Percentiles rank a stretch among this genome's conserved stretches.
Conservation (phyloP, 176 grass and related monocot species). For the Eleusine indica region DNA sequence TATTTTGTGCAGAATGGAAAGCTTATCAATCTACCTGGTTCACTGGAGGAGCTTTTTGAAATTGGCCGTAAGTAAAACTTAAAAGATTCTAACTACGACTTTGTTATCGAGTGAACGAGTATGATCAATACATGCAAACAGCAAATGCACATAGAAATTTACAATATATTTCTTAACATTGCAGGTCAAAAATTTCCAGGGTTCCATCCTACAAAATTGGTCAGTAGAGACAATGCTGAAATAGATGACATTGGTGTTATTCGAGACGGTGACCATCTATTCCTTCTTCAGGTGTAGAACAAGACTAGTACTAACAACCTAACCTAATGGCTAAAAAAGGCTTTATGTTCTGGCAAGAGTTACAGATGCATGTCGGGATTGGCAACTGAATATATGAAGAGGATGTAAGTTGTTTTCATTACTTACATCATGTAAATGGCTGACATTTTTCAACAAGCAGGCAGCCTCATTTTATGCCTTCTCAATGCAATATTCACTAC, state of each 20-base stretch:
- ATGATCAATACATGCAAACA: not conserved
- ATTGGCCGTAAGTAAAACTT: conserved; percentile 70
- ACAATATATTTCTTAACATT: conserved; percentile 15
- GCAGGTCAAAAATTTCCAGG: conserved; percentile 78
- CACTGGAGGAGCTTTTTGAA: conserved; percentile 75
- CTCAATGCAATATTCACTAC: conserved; percentile 14
- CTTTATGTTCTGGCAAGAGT: conserved; percentile 7
- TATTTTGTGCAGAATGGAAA: conserved; percentile 60
- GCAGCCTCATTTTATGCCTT: not conserved
- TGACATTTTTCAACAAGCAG: conserved; percentile 21
- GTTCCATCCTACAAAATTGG: conserved; percentile 58
- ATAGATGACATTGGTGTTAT: conserved; percentile 88
- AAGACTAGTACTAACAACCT: conserved; percentile 26
- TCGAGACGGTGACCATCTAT: conserved; percentile 84
- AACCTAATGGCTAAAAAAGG: conserved; percentile 12
- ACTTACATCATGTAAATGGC: conserved; percentile 35
- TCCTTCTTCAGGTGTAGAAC: conserved; percentile 59
- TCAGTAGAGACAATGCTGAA: conserved; percentile 81
- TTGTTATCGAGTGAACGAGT: not conserved
- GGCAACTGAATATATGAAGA: conserved; percentile 32
- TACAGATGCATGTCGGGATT: conserved; percentile 3
- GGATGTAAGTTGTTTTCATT: conserved; percentile 29
- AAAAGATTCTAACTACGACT: not conserved
- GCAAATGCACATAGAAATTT: conserved; percentile 4
- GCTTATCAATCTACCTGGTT: conserved; percentile 77